These are phyloP conservation scores for Trametopsis cervina DNA, from an alignment of 768 basidiomycete genomes.

Conservation along the genomic window DNA sequence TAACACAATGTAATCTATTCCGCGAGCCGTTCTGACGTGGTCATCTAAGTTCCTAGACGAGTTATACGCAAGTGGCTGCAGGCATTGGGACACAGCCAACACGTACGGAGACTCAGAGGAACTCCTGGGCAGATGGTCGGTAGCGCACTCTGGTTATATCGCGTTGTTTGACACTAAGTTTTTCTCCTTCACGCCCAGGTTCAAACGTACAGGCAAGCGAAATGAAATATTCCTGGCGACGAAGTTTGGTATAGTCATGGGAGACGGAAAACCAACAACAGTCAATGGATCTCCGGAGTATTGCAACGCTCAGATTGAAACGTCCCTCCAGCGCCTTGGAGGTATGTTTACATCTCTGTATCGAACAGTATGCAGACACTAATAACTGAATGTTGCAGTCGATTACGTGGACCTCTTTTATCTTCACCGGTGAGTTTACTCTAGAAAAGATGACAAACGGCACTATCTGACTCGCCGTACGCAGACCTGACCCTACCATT, in stretches of 20 bases:
- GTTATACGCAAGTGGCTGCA: constrained; percentile 33
- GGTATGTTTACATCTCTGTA: neutral
- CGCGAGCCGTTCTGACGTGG: too few relatives aligned
- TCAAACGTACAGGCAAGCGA: constrained; percentile 43
- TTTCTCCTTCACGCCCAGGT: constrained; percentile 26
- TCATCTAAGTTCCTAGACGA: constrained; percentile 36
- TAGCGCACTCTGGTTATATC: too few relatives aligned
- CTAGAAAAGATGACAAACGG: too few relatives aligned
- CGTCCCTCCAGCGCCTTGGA: constrained; percentile 5
- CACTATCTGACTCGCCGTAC: neutral
- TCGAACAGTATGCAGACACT: neutral
- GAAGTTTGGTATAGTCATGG: constrained; percentile 37
- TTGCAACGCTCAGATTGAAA: neutral
- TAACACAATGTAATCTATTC: neutral
- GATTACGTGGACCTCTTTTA: constrained; percentile 11
- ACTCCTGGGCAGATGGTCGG: constrained; percentile 36
- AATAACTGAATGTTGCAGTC: constrained; percentile 13
- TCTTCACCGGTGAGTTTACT: constrained; percentile 27
- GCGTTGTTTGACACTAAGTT: neutral
- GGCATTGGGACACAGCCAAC: constrained; percentile 41
- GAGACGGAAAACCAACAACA: constrained; percentile 6
- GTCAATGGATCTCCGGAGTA: constrained; percentile 7
- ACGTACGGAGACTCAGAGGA: constrained; percentile 34
- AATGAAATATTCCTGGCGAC: constrained; percentile 56
- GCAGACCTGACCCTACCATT: constrained; percentile 13